Evolutionary conservation across 2,329 filamentous ascomycete species (phyloP).

Genomic region (Lachnellula willkommii): DNA sequence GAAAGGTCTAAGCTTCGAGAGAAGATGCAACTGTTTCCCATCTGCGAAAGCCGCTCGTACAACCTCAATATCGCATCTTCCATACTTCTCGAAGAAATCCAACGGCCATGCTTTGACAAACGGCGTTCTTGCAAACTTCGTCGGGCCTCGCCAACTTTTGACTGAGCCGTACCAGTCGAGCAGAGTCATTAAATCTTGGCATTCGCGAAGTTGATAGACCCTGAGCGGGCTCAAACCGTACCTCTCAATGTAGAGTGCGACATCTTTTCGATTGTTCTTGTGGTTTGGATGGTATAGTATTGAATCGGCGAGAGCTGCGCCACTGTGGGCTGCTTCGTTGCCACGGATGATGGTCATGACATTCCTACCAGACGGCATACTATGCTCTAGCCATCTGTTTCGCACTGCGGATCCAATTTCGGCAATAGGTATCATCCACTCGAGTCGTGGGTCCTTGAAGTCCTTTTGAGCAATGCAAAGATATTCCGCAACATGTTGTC

Average conservation of each 20-base stretch:
- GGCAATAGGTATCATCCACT: not conserved
- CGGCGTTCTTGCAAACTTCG: not conserved
- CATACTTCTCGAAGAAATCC: not conserved
- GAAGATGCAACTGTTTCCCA: not conserved
- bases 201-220: not conserved
- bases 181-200: not conserved
- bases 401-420: not conserved
- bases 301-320: not conserved
- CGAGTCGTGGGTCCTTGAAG: not conserved
- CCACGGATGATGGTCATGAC: not conserved
- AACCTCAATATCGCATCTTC: not conserved
- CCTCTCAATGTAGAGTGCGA: not conserved
- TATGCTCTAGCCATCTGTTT: not conserved
- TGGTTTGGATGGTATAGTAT: not conserved
- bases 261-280: not conserved
- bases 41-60: not conserved
- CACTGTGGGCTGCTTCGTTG: not conserved
- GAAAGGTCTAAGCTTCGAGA: not conserved
- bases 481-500: not conserved
- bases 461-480: not conserved
- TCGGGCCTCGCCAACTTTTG: not conserved
- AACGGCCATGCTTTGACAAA: not conserved
- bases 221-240: not conserved
- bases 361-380: not conserved
- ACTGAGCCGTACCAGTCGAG: not conserved